These are phyloP conservation scores for Platanthera zijinensis DNA, from an alignment of 106 monocot species.

Conservation along the genomic window DNA sequence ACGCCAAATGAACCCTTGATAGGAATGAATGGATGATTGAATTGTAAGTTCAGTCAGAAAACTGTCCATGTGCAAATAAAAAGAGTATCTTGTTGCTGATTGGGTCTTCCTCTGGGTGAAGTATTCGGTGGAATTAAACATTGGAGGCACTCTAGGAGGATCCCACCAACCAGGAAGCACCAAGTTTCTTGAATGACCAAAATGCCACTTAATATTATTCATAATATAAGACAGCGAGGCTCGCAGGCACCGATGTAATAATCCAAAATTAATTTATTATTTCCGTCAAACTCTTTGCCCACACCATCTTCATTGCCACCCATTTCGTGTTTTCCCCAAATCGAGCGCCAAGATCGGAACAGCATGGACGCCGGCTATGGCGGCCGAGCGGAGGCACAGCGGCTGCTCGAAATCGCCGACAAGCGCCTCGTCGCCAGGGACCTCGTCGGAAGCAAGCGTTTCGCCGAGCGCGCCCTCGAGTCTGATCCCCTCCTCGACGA, in stretches of 20 bases:
- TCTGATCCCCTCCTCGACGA: conserved; percentile 35
- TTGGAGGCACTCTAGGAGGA: neutral
- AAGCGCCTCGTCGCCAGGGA: conserved; percentile 29
- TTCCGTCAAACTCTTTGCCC: neutral
- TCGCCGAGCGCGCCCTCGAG: conserved; percentile 47
- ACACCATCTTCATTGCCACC: neutral
- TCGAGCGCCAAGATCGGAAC: neutral
- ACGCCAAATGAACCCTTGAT: too few relatives aligned
- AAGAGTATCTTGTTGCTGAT: neutral
- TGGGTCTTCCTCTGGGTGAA: neutral
- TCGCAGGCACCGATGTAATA: neutral
- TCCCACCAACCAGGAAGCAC: neutral
- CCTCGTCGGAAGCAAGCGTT: conserved; percentile 45
- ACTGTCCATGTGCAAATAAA: too few relatives aligned
- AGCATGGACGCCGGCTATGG: conserved; percentile 3
- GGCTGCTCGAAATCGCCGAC: conserved; percentile 17
- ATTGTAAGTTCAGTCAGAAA: too few relatives aligned
- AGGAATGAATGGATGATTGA: too few relatives aligned
- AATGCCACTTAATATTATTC: neutral
- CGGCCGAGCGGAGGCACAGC: conserved; percentile 10
- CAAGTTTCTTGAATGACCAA: neutral
- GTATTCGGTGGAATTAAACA: neutral
- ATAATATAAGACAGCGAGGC: neutral
- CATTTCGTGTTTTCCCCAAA: neutral
- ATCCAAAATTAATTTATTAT: neutral